Evolutionary conservation across 1,284 basidiomycete species (phyloP).

Genomic region (Chalciporus sp.): DNA sequence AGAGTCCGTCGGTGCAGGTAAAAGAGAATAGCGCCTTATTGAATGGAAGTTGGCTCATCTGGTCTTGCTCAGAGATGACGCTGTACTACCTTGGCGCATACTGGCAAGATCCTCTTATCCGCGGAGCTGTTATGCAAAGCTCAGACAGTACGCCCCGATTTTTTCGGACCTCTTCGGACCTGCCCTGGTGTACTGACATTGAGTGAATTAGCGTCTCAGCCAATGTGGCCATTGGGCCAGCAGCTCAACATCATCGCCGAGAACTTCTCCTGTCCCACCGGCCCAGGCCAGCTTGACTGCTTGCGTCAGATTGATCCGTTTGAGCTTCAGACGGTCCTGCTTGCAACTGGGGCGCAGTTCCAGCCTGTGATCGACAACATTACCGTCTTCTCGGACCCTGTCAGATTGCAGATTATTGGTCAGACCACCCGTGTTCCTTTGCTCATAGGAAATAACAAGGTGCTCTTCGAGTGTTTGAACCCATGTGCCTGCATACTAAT

Average conservation of each 20-base stretch:
- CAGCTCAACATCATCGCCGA: neutral
- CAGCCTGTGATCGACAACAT: neutral
- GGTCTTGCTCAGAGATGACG: neutral
- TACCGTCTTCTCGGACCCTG: neutral
- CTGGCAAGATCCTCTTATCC: neutral
- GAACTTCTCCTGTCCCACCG: neutral
- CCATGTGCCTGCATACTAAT: neutral
- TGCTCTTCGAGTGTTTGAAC: neutral
- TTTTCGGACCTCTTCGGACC: neutral
- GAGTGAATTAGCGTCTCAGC: neutral
- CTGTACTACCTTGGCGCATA: neutral
- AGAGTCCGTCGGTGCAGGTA: neutral
- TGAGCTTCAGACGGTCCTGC: neutral
- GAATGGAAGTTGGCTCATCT: neutral
- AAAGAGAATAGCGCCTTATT: neutral
- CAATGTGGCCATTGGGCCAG: neutral
- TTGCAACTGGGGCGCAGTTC: neutral
- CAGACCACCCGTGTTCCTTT: neutral
- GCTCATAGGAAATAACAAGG: neutral
- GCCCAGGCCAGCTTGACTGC: neutral
- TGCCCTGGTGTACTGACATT: neutral
- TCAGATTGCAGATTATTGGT: neutral
- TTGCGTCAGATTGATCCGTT: neutral
- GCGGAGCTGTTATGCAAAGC: neutral
- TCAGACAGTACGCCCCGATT: neutral